phyloP scores from a whole-genome alignment of 1,284 basidiomycete genomes.

The Sphaerobolus stellatus region DNA sequence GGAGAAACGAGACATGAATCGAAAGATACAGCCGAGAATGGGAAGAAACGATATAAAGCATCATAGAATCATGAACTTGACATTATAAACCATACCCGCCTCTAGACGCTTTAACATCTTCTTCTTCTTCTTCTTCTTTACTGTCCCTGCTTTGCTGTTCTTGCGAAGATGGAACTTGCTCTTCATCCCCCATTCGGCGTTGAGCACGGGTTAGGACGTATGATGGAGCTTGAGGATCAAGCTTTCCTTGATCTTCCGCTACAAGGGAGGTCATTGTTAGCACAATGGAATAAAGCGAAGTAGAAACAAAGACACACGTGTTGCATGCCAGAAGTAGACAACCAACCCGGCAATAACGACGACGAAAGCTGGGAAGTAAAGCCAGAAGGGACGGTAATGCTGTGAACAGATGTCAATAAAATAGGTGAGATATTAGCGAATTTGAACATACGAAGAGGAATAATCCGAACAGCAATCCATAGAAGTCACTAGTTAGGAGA shows the following conservation, averaged over 20 bases:
- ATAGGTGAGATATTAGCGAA: constrained; percentile 48
- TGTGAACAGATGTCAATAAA: constrained; percentile 28
- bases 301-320: constrained; percentile 51
- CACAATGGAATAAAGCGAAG: constrained; percentile 3
- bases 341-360: constrained; percentile 71
- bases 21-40: no score
- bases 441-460: constrained; percentile 45
- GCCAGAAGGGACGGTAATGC: constrained; percentile 80
- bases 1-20: no score
- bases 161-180: constrained; percentile 10
- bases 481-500: constrained; percentile 82
- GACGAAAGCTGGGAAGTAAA: constrained; percentile 76
- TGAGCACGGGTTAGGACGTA: constrained; percentile 54
- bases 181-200: no score
- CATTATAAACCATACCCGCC: no score
- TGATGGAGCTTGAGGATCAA: constrained; percentile 58
- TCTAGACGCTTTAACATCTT: no score
- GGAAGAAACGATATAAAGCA: no score
- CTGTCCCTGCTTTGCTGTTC: no score
- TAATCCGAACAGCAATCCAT: constrained; percentile 76
- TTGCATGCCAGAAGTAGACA: constrained; percentile 79
- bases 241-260: constrained; percentile 76
- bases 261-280: constrained; percentile 15
- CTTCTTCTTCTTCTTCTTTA: no score
- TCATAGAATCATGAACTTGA: no score